These are phyloP conservation scores for Kluyveromyces sp. DNA, from an alignment of 1,139 yeast species.

Conservation along the genomic window DNA sequence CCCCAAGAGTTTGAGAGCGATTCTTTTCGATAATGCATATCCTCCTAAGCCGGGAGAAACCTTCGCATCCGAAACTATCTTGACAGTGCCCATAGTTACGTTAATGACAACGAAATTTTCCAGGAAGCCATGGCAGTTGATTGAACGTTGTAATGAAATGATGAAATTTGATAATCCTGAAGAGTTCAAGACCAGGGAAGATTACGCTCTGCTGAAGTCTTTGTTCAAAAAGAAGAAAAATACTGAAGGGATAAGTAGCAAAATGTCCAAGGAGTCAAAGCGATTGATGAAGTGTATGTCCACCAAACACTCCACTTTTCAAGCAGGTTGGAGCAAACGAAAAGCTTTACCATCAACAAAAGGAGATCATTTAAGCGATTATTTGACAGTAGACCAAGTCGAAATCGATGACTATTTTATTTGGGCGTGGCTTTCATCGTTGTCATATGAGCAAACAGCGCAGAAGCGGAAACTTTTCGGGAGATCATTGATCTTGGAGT, in stretches of 20 bases:
- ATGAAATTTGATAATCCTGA: slow-evolving; percentile 66
- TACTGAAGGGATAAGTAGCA: slow-evolving; percentile 50
- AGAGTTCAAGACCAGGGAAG: slow-evolving; percentile 67
- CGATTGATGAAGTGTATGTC: slow-evolving; percentile 57
- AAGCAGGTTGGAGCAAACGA: slow-evolving; percentile 35
- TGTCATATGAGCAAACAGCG: slow-evolving; percentile 68
- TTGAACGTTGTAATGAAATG: slow-evolving; percentile 52
- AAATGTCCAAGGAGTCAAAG: slow-evolving; percentile 67
- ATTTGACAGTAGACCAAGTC: slow-evolving; percentile 50
- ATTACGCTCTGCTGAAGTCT: slow-evolving; percentile 66
- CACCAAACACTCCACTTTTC: slow-evolving; percentile 39
- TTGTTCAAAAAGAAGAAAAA: slow-evolving; percentile 52
- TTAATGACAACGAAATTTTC: slow-evolving; percentile 60
- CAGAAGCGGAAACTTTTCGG: slow-evolving; percentile 67
- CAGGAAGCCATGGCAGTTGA: slow-evolving; percentile 40
- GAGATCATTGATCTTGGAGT: slow-evolving; percentile 67
- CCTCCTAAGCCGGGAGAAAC: slow-evolving; percentile 49
- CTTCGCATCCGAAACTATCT: slow-evolving; percentile 37
- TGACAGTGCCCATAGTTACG: slow-evolving; percentile 62
- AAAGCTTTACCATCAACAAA: slow-evolving; percentile 13
- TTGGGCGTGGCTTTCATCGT: slow-evolving; percentile 83
- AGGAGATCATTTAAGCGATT: slow-evolving; percentile 12
- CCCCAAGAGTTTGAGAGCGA: slow-evolving; percentile 57
- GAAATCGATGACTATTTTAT: slow-evolving; percentile 80
- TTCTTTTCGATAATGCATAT: slow-evolving; percentile 55